Percentiles rank a stretch among this genome's conserved stretches.
Evolutionary conservation across 371 early-diverging fungal species (phyloP).

Genomic region (Batrachochytrium dendrobatidis): DNA sequence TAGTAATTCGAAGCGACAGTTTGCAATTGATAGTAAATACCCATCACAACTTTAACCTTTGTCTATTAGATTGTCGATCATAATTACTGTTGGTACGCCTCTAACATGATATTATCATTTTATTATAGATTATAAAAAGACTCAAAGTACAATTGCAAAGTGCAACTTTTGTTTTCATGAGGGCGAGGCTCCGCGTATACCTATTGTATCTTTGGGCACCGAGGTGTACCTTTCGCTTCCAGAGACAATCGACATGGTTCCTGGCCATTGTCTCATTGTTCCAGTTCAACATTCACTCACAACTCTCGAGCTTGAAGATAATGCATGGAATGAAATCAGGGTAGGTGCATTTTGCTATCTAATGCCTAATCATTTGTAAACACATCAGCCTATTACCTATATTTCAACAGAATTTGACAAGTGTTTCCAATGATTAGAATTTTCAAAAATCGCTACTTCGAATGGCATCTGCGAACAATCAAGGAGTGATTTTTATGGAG

Average conservation of each 20-base stretch:
- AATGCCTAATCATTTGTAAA: not conserved
- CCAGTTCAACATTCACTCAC: constrained; percentile 78
- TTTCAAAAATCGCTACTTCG: constrained; percentile 89
- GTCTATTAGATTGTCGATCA: constrained; percentile 5
- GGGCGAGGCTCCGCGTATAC: constrained; percentile 56
- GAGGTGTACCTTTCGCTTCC: constrained; percentile 78
- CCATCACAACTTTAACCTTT: constrained; percentile 6
- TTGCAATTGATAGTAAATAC: constrained; percentile 50
- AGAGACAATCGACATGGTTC: constrained; percentile 59
- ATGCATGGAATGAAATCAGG: constrained; percentile 85
- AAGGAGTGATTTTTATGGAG: constrained; percentile 81
- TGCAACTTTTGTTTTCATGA: constrained; percentile 76
- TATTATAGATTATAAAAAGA: constrained; percentile 60
- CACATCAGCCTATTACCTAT: no score
- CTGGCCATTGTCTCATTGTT: constrained; percentile 85
- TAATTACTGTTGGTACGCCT: no score
- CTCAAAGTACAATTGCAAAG: constrained; percentile 55
- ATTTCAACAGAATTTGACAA: no score
- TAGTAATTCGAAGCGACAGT: constrained; percentile 52
- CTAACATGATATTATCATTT: no score
- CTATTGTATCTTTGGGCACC: constrained; percentile 70
- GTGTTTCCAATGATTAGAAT: no score
- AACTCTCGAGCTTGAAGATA: constrained; percentile 82
- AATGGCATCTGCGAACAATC: constrained; percentile 67
- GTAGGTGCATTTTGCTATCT: constrained; percentile 36